These are phyloP conservation scores for Asterella californica DNA, from an alignment of 225 moss, liverwort and hornwort species.

Conservation along the genomic window DNA sequence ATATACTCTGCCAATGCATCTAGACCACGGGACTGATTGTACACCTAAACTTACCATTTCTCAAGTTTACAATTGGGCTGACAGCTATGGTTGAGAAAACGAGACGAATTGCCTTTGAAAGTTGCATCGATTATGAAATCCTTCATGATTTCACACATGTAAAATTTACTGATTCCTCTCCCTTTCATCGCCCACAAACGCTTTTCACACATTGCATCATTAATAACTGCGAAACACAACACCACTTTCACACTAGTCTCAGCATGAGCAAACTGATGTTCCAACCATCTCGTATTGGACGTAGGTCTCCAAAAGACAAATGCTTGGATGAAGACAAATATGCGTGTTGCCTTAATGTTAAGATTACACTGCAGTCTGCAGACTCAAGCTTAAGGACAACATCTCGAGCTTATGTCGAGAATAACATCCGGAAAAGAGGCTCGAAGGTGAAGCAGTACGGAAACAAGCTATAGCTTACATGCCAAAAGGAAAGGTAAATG, in stretches of 20 bases:
- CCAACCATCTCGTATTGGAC: too few species aligned
- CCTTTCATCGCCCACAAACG: constrained; percentile 93
- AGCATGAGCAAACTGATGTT: too few species aligned
- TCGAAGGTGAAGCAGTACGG: too few species aligned
- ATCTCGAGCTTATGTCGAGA: too few species aligned
- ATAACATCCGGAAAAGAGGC: too few species aligned
- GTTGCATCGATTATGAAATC: constrained; percentile 95
- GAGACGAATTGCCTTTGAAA: constrained; percentile 79
- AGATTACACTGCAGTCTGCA: too few species aligned
- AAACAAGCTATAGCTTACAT: too few species aligned
- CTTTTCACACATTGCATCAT: constrained; percentile 86
- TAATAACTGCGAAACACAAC: constrained; percentile 59
- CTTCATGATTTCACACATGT: constrained; percentile 88
- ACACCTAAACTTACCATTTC: constrained; percentile 55
- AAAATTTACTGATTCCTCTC: constrained; percentile 76
- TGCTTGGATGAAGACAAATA: too few species aligned
- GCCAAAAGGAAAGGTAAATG: too few species aligned
- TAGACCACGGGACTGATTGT: not conserved
- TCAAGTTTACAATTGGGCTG: constrained; percentile 88
- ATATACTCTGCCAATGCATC: not conserved
- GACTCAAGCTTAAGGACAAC: too few species aligned
- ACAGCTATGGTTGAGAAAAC: constrained; percentile 88
- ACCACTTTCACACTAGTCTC: not conserved
- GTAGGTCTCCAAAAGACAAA: too few species aligned
- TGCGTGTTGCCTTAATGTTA: too few species aligned